Evolutionary conservation across 805 yeast genomes (phyloP).

Genomic region (Kodamaea hsintzibuensis): DNA sequence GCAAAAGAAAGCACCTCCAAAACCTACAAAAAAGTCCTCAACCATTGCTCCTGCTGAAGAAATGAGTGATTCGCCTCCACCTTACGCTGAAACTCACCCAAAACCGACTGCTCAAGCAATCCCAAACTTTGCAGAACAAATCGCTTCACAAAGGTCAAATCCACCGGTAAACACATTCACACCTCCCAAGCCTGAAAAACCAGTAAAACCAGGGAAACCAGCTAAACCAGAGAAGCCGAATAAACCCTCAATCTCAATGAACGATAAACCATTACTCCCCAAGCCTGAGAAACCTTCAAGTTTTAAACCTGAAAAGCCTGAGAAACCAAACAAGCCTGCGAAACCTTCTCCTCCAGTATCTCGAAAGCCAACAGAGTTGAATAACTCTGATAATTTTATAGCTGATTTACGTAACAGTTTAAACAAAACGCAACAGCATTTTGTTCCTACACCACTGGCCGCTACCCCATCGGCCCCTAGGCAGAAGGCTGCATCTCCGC

Average conservation of each 20-base stretch:
- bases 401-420: slow-evolving; percentile 11
- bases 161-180: not conserved
- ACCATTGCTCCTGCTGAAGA: slow-evolving; percentile 8
- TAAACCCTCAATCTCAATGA: slow-evolving; percentile 15
- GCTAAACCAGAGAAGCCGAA: slow-evolving; percentile 19
- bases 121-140: slow-evolving; percentile 32
- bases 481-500: not conserved
- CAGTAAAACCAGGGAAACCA: slow-evolving; percentile 12
- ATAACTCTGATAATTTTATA: slow-evolving; percentile 5
- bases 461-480: not conserved
- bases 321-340: not conserved
- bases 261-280: slow-evolving; percentile 2
- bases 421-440: not conserved
- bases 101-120: slow-evolving; percentile 12
- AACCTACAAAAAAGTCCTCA: slow-evolving; percentile 37
- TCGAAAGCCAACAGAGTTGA: not conserved
- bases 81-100: not conserved
- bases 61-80: not conserved
- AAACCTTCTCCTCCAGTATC: slow-evolving; percentile 7
- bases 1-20: slow-evolving; percentile 40
- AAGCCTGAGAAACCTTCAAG: not conserved
- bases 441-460: not conserved
- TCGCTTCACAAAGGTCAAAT: slow-evolving; percentile 16
- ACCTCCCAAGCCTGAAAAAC: slow-evolving; percentile 3
- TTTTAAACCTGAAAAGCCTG: slow-evolving; percentile 1